Conservation (phyloP, 2,329 filamentous ascomycete genomes). For the Penicillium expansum region DNA sequence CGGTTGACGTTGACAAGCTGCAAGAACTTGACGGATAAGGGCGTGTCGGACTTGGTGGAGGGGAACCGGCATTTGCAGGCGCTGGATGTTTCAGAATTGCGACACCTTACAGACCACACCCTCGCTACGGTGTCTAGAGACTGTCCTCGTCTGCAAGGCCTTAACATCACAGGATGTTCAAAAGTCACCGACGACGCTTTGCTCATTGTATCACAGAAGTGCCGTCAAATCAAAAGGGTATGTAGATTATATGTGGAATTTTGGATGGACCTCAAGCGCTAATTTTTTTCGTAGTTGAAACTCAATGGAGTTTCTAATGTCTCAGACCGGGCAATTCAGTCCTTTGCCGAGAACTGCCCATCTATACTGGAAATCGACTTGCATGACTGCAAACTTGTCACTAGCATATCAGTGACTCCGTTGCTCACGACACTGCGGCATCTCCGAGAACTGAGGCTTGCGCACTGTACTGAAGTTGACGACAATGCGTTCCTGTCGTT, state of each 20-base stretch:
- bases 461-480: conserved; percentile 78
- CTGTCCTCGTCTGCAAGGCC: conserved; percentile 80
- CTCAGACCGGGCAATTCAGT: conserved; percentile 75
- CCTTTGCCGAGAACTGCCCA: conserved; percentile 82
- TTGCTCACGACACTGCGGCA: conserved; percentile 75
- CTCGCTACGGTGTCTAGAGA: conserved; percentile 74
- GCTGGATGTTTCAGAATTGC: conserved; percentile 81
- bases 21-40: conserved; percentile 76
- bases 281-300: conserved; percentile 64
- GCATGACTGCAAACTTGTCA: conserved; percentile 76
- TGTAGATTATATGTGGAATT: conserved; percentile 31
- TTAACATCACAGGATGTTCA: conserved; percentile 86
- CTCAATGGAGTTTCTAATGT: conserved; percentile 88
- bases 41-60: conserved; percentile 73
- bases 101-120: conserved; percentile 76
- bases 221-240: conserved; percentile 82
- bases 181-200: conserved; percentile 85
- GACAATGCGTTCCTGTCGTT: conserved; percentile 84
- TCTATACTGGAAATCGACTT: conserved; percentile 97
- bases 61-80: conserved; percentile 80
- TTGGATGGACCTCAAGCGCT: background rate
- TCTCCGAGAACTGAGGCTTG: conserved; percentile 84
- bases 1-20: conserved; percentile 91
- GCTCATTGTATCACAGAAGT: conserved; percentile 73
- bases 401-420: conserved; percentile 77